Evolutionary conservation across 108 stramenopile species (phyloP).

Genomic region (Nitzschia inconspicua): DNA sequence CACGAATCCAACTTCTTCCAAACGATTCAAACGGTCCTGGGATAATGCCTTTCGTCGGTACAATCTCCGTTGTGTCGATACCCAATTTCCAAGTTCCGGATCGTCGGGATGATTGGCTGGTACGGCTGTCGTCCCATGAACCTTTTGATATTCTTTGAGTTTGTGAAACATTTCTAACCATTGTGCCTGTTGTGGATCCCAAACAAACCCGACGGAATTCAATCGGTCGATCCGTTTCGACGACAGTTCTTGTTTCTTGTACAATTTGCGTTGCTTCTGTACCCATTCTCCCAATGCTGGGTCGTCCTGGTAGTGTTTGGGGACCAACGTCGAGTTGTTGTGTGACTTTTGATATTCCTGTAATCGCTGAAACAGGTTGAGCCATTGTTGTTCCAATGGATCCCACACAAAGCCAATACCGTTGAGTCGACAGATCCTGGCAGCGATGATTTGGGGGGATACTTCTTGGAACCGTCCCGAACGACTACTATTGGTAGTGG

Average conservation of each 20-base stretch:
- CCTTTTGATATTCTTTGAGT: background rate
- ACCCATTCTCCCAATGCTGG: background rate
- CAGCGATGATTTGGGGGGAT: background rate
- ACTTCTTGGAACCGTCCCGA: slow-evolving; percentile 3
- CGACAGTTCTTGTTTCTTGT: background rate
- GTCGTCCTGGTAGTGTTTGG: background rate
- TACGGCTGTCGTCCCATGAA: background rate
- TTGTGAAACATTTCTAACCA: slow-evolving; percentile 4
- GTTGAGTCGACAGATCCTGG: background rate
- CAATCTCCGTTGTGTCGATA: background rate
- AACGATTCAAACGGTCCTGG: background rate
- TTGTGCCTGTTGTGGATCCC: slow-evolving; percentile 5
- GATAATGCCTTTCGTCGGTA: slow-evolving; percentile 4
- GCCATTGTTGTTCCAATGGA: slow-evolving; percentile 1
- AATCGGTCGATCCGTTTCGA: background rate
- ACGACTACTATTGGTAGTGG: background rate
- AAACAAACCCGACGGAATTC: background rate
- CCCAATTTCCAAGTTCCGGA: slow-evolving; percentile 7
- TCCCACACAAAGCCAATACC: slow-evolving; percentile 21
- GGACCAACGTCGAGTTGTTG: background rate
- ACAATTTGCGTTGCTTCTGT: background rate
- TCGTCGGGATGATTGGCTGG: background rate
- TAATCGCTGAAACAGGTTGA: slow-evolving; percentile 3
- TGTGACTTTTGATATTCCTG: background rate
- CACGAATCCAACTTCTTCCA: slow-evolving; percentile 5